phyloP scores from a whole-genome alignment of 495 filamentous ascomycete genomes.

The Trichoderma orchidacearum region DNA sequence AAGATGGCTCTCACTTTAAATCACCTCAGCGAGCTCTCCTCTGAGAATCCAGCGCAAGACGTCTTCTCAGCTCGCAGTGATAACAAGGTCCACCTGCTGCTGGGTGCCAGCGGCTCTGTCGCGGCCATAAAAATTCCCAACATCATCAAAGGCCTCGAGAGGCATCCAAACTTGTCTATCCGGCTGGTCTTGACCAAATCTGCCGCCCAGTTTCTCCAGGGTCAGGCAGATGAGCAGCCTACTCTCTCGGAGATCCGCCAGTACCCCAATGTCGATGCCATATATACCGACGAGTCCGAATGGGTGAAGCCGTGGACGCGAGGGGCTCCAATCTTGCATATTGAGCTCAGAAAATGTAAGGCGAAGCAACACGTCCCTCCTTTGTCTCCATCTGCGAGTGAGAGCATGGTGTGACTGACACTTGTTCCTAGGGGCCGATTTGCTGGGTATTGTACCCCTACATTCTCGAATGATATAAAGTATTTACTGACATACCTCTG shows the following conservation, averaged over 20 bases:
- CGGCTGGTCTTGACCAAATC: conserved; percentile 63
- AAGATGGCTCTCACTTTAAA: not conserved
- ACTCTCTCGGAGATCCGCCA: conserved; percentile 31
- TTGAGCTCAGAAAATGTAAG: conserved; percentile 53
- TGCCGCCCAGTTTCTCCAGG: conserved; percentile 56
- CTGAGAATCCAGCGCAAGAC: conserved; percentile 2
- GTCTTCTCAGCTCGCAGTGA: conserved; percentile 33
- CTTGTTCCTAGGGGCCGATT: conserved; percentile 53
- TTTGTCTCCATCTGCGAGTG: not conserved
- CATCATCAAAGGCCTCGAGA: conserved; percentile 47
- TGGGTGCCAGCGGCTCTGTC: conserved; percentile 63
- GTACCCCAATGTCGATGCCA: conserved; percentile 48
- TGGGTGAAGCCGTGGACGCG: conserved; percentile 61
- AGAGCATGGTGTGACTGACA: no score
- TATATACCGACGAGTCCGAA: conserved; percentile 70
- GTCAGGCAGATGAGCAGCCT: conserved; percentile 59
- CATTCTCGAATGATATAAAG: not conserved
- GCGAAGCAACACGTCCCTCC: not conserved
- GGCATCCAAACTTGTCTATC: conserved; percentile 47
- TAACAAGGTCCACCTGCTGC: conserved; percentile 60
- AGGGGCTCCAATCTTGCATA: conserved; percentile 62
- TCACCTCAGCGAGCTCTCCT: not conserved
- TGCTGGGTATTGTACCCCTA: conserved; percentile 33
- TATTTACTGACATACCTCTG: not conserved
- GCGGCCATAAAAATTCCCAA: conserved; percentile 82